Evolutionary conservation across 129 eudicot genomes (phyloP).

Genomic region (Flaveria trinervia): DNA sequence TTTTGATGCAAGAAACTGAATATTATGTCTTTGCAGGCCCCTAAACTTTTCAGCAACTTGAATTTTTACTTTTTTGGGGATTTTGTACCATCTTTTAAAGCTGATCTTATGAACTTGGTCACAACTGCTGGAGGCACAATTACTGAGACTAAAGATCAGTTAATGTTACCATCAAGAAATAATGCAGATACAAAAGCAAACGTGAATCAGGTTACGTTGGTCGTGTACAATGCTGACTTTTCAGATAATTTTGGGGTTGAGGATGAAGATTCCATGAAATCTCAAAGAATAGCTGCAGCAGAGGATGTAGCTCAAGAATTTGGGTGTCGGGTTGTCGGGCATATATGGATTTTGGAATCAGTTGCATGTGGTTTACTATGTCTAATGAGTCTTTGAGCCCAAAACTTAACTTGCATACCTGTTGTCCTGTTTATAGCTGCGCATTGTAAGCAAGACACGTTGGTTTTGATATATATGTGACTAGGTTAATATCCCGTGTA

Average conservation of each 20-base stretch:
- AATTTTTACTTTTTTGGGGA: slow-evolving; percentile 66
- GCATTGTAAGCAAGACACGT: not conserved
- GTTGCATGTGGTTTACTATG: slow-evolving; percentile 45
- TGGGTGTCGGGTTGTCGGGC: slow-evolving; percentile 42
- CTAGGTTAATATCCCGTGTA: no score
- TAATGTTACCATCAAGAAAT: slow-evolving; percentile 17
- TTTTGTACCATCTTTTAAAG: slow-evolving; percentile 46
- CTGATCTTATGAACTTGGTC: slow-evolving; percentile 44
- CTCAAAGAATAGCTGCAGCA: slow-evolving; percentile 50
- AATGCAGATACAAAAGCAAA: slow-evolving; percentile 2
- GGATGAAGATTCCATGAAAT: slow-evolving; percentile 30
- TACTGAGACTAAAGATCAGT: slow-evolving; percentile 36
- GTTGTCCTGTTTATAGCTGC: slow-evolving; percentile 1
- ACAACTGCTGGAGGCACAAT: slow-evolving; percentile 60
- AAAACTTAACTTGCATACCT: not conserved
- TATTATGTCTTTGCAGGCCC: slow-evolving; percentile 50
- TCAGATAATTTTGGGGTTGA: slow-evolving; percentile 30
- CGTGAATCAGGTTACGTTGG: slow-evolving; percentile 27
- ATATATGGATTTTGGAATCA: slow-evolving; percentile 77
- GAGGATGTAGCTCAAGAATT: slow-evolving; percentile 46
- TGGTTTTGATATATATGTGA: slow-evolving; percentile 12
- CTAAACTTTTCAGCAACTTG: slow-evolving; percentile 62
- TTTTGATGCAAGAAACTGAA: not conserved
- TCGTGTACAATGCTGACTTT: slow-evolving; percentile 53
- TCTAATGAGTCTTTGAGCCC: not conserved